Conservation (phyloP, 2,329 filamentous ascomycete genomes). For the Xylaria sp. region DNA sequence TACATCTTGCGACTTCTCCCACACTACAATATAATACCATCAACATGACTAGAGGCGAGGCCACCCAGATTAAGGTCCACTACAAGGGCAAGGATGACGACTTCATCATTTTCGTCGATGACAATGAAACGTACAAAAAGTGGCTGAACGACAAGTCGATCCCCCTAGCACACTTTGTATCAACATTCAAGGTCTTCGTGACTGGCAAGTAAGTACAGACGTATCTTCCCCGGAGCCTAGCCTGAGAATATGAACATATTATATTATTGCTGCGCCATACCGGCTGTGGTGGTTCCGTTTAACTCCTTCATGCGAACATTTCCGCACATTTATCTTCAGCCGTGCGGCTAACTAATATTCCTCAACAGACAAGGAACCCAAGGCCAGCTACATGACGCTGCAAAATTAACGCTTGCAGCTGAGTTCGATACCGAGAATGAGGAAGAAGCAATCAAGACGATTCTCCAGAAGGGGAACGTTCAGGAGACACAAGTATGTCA, state of each 20-base stretch:
- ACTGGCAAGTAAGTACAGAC: conserved; percentile 81
- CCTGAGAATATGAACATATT: not conserved
- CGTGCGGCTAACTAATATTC: conserved; percentile 29
- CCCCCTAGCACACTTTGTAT: conserved; percentile 83
- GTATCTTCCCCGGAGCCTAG: not conserved
- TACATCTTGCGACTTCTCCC: not conserved
- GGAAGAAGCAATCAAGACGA: conserved; percentile 81
- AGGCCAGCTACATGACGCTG: conserved; percentile 77
- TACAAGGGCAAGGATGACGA: conserved; percentile 73
- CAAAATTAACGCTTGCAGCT: conserved; percentile 75
- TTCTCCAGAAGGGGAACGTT: conserved; percentile 75
- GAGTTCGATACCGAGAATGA: conserved; percentile 85
- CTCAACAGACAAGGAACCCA: conserved; percentile 78
- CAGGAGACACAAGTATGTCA: conserved; percentile 63
- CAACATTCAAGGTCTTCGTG: conserved; percentile 85
- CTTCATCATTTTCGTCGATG: conserved; percentile 65
- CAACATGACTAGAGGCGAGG: conserved; percentile 75
- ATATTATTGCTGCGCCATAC: not conserved
- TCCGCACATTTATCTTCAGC: not conserved
- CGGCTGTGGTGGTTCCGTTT: not conserved
- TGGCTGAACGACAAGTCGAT: conserved; percentile 83
- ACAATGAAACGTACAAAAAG: conserved; percentile 69
- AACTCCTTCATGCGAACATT: not conserved
- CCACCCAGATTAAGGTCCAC: conserved; percentile 76
- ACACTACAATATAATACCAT: conserved; percentile 22